Evolutionary conservation across 106 monocot species (phyloP).

Genomic region (Amphibolis antarctica): DNA sequence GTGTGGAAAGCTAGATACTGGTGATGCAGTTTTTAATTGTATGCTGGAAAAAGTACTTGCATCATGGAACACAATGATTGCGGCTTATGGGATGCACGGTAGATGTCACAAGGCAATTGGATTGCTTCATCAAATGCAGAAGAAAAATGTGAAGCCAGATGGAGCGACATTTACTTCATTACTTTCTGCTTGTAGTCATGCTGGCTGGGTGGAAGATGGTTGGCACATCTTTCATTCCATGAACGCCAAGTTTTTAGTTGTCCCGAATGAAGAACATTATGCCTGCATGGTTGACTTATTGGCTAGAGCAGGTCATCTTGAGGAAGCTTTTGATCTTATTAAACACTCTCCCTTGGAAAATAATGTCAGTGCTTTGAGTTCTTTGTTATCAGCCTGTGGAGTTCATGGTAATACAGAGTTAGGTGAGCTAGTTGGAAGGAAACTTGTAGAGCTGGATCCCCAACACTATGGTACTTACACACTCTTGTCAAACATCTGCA

Average conservation of each 20-base stretch:
- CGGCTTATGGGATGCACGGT: constrained; percentile 51
- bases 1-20: constrained; percentile 35
- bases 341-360: constrained; percentile 23
- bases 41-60: constrained; percentile 17
- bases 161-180: constrained; percentile 33
- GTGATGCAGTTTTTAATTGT: constrained; percentile 25
- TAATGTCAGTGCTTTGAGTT: constrained; percentile 18
- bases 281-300: constrained; percentile 53
- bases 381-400: constrained; percentile 49
- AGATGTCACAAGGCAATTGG: constrained; percentile 20
- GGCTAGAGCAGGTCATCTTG: constrained; percentile 38
- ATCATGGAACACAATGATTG: constrained; percentile 50
- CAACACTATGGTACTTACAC: constrained; percentile 29
- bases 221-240: constrained; percentile 37
- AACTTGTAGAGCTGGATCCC: constrained; percentile 31
- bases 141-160: constrained; percentile 31
- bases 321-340: constrained; percentile 37
- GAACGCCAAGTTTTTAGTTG: constrained; percentile 19
- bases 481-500: constrained; percentile 33
- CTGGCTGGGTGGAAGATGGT: constrained; percentile 44
- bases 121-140: constrained; percentile 39
- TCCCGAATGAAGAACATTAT: constrained; percentile 41
- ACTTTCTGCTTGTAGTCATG: constrained; percentile 58
- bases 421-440: constrained; percentile 29
- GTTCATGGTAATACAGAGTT: constrained; percentile 33